phyloP scores from a whole-genome alignment of 352 stramenopile species.

The Pythium dissotocum region DNA sequence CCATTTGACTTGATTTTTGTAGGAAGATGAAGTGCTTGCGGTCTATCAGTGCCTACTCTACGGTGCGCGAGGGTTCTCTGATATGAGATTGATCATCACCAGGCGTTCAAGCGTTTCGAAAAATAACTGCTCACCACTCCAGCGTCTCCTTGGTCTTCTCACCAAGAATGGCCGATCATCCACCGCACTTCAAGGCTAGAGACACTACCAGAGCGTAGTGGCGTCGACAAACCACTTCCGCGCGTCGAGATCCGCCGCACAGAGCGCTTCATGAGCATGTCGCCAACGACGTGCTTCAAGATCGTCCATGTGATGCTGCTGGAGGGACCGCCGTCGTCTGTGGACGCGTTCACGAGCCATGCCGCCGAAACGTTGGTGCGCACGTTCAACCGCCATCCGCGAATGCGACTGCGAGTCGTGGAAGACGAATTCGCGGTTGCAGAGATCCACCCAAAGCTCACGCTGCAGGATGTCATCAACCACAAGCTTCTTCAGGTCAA shows the following conservation, averaged over 20 bases:
- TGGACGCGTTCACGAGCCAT: constrained; percentile 3
- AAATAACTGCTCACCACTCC: no score
- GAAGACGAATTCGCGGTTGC: constrained; percentile 27
- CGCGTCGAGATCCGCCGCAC: constrained; percentile 8
- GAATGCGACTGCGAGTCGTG: constrained; percentile 35
- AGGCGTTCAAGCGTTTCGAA: no score
- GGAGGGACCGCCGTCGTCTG: background rate
- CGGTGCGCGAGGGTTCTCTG: no score
- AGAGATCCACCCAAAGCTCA: constrained; percentile 34
- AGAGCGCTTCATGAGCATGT: constrained; percentile 11
- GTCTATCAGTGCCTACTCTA: no score
- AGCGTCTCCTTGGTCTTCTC: background rate
- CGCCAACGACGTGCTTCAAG: constrained; percentile 16
- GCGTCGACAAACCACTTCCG: background rate
- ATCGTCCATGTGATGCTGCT: constrained; percentile 24
- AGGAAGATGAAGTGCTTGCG: background rate
- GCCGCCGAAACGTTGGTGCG: constrained; percentile 21
- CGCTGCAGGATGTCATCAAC: constrained; percentile 12
- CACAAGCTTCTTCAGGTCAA: background rate
- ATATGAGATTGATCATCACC: background rate
- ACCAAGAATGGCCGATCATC: no score
- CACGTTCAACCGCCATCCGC: constrained; percentile 42
- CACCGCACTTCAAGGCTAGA: no score
- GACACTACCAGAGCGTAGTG: background rate
- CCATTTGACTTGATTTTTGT: constrained; percentile 1